Conservation (phyloP, 1,284 basidiomycete species). For the Pascua guehoae region DNA sequence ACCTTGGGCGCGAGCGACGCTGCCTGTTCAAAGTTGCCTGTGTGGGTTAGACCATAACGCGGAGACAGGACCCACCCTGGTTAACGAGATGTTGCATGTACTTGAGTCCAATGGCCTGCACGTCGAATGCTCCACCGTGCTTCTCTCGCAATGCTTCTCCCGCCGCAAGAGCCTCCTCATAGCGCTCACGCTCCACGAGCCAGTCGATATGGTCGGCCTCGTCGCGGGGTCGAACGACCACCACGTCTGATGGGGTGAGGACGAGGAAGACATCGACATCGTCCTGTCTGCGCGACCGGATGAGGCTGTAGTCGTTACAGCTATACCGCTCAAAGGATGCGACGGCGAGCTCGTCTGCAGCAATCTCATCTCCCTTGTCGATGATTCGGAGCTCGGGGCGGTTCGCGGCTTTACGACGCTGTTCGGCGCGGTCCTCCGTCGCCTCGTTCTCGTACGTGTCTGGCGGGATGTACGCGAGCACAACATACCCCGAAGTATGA, state of each 20-base stretch:
- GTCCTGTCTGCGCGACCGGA: constrained; percentile 41
- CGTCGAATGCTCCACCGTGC: constrained; percentile 56
- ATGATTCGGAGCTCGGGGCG: constrained; percentile 91
- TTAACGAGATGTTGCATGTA: constrained; percentile 76
- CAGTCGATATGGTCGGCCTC: constrained; percentile 85
- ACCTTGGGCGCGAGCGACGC: constrained; percentile 83
- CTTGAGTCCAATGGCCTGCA: constrained; percentile 71
- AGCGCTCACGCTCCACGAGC: constrained; percentile 80
- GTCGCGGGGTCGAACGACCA: constrained; percentile 81
- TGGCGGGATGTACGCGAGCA: constrained; percentile 67
- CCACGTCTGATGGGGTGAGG: constrained; percentile 81
- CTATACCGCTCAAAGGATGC: constrained; percentile 75
- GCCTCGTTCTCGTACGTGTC: constrained; percentile 58
- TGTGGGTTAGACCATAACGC: constrained; percentile 1
- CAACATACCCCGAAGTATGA: constrained; percentile 63
- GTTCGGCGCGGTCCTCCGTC: constrained; percentile 64
- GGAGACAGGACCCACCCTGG: constrained; percentile 56
- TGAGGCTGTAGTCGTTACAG: constrained; percentile 87
- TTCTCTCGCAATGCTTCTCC: constrained; percentile 62
- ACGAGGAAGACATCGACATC: constrained; percentile 60
- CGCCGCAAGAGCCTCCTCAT: constrained; percentile 81
- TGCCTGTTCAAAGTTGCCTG: constrained; percentile 76
- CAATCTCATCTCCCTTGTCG: constrained; percentile 84
- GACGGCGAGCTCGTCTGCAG: constrained; percentile 78
- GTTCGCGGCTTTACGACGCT: constrained; percentile 74